Evolutionary conservation across 2,329 filamentous ascomycete species (phyloP).

Genomic region (Rhynchosporium secalis): DNA sequence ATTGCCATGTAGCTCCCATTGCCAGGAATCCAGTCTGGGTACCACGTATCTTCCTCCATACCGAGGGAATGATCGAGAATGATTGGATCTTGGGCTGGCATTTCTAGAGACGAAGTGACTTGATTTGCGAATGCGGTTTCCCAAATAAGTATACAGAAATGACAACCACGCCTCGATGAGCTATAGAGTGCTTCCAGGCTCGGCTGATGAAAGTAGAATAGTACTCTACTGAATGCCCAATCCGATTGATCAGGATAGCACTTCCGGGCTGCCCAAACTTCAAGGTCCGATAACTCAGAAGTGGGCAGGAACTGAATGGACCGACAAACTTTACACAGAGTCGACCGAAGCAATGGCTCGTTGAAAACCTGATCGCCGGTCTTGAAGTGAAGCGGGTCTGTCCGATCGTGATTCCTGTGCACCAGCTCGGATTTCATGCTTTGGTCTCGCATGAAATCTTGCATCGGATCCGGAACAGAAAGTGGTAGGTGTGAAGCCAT

Average conservation of each 20-base stretch:
- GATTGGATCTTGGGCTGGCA: background rate
- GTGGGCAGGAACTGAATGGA: background rate
- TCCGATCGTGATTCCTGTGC: background rate
- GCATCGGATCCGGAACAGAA: background rate
- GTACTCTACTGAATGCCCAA: background rate
- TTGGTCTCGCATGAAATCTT: background rate
- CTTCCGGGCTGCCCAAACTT: background rate
- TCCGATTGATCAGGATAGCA: background rate
- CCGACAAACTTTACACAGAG: background rate
- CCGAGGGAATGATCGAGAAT: constrained; percentile 1
- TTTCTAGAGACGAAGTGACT: background rate
- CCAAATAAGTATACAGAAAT: constrained; percentile 1
- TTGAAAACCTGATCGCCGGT: background rate
- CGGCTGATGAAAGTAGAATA: constrained; percentile 5
- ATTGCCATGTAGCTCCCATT: constrained; percentile 5
- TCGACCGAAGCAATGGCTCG: background rate
- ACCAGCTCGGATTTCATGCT: constrained; percentile 2
- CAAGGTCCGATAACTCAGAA: background rate
- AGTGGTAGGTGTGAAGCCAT: background rate
- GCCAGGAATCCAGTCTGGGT: background rate
- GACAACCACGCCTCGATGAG: background rate
- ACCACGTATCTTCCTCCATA: background rate
- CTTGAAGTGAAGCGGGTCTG: background rate
- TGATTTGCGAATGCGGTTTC: background rate
- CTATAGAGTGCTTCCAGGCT: constrained; percentile 1